phyloP scores from a whole-genome alignment of 2,329 filamentous ascomycete species.

The Xylaria sp. region DNA sequence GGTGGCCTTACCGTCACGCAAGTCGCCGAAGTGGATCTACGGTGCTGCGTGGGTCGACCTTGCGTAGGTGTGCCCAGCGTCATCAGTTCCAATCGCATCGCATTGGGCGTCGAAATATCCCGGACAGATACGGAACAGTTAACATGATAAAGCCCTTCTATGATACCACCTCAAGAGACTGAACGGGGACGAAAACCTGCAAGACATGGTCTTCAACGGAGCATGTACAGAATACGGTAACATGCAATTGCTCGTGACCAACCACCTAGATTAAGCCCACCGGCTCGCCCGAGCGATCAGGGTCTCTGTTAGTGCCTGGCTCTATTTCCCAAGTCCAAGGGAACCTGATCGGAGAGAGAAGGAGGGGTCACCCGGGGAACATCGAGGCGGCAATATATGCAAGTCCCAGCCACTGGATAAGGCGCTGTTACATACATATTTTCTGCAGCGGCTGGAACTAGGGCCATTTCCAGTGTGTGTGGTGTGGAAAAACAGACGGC shows the following conservation, averaged over 20 bases:
- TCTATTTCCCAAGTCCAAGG: constrained; percentile 24
- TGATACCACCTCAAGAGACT: constrained; percentile 1
- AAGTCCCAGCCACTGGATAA: constrained; percentile 37
- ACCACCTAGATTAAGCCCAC: constrained; percentile 20
- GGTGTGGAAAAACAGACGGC: constrained; percentile 8
- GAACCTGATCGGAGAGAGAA: constrained; percentile 20
- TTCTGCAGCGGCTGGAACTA: constrained; percentile 27
- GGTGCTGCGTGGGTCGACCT: not conserved
- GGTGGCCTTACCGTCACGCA: constrained; percentile 30
- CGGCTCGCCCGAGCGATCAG: constrained; percentile 25
- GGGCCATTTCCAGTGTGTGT: constrained; percentile 5
- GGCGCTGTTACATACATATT: constrained; percentile 26
- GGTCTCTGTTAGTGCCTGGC: constrained; percentile 27
- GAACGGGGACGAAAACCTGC: not conserved
- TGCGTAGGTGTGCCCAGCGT: not conserved
- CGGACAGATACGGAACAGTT: constrained; percentile 2
- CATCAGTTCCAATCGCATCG: constrained; percentile 9
- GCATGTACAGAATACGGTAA: constrained; percentile 1
- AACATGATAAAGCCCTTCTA: not conserved
- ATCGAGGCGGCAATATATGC: constrained; percentile 34
- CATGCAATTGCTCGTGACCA: constrained; percentile 24
- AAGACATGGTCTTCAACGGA: constrained; percentile 9
- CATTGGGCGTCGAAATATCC: constrained; percentile 11
- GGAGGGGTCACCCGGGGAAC: constrained; percentile 31
- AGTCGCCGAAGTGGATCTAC: constrained; percentile 26